A percentile compares a stretch with the other conserved stretches of the same genome.
Evolutionary conservation across 2,329 filamentous ascomycete genomes (phyloP).

Genomic region (Cladosporium sp.): DNA sequence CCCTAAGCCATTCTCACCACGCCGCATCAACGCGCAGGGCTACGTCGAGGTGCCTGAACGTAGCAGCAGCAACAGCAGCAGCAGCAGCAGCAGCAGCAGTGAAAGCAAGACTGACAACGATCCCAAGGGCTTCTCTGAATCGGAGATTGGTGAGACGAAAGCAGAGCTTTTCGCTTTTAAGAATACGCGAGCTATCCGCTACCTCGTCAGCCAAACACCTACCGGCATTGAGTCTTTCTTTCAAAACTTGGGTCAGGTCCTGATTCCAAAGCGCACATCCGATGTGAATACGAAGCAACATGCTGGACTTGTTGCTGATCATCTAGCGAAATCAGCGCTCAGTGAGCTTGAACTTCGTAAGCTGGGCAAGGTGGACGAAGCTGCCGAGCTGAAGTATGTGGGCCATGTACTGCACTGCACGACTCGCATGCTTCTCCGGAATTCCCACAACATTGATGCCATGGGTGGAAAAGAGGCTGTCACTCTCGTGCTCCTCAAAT

Average conservation of each 20-base stretch:
- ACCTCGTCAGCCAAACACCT: constrained; percentile 75
- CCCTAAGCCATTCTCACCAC: constrained; percentile 36
- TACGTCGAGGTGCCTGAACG: constrained; percentile 28
- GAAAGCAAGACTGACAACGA: constrained; percentile 15
- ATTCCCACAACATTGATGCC: constrained; percentile 28
- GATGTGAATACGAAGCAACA: constrained; percentile 66
- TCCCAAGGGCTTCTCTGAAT: constrained; percentile 11
- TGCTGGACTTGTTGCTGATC: constrained; percentile 61
- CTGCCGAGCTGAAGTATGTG: constrained; percentile 28
- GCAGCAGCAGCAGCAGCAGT: background rate
- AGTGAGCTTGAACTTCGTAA: constrained; percentile 31
- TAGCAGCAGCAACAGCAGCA: constrained; percentile 19
- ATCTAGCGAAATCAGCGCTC: constrained; percentile 60
- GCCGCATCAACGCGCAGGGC: constrained; percentile 33
- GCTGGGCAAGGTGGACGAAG: constrained; percentile 25
- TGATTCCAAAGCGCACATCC: constrained; percentile 68
- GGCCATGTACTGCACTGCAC: constrained; percentile 27
- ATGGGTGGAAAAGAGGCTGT: constrained; percentile 40
- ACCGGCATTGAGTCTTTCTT: constrained; percentile 81
- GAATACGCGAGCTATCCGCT: constrained; percentile 76
- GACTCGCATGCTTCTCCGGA: constrained; percentile 29
- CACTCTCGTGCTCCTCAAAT: constrained; percentile 79
- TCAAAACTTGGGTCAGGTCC: constrained; percentile 77
- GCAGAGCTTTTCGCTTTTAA: constrained; percentile 51
- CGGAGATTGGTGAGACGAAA: constrained; percentile 19